Evolutionary conservation across 208 protist species (phyloP).

Genomic region (Wallacemonas sp.): DNA sequence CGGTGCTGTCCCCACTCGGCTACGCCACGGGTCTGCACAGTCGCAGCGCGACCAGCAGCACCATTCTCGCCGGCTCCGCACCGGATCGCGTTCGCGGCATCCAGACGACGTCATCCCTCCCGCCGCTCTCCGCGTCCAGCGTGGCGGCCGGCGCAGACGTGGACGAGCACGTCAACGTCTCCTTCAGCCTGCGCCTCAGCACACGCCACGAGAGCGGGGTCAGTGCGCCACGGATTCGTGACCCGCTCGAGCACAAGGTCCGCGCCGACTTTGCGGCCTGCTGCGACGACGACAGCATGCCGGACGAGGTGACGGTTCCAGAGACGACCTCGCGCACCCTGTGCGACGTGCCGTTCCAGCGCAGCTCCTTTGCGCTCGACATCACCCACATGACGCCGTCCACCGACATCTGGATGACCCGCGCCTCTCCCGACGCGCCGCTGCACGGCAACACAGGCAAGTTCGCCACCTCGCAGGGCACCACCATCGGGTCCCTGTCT

Average conservation of each 20-base stretch:
- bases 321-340: too few species aligned
- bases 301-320: too few species aligned
- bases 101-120: background rate
- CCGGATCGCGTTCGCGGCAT: background rate
- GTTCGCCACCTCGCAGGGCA: slow-evolving; percentile 5
- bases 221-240: background rate
- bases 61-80: background rate
- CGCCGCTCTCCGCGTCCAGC: background rate
- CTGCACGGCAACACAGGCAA: background rate
- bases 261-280: background rate
- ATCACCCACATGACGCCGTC: background rate
- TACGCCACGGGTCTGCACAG: too few species aligned
- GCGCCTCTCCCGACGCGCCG: too few species aligned
- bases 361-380: background rate
- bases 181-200: slow-evolving; percentile 2
- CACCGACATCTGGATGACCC: background rate
- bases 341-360: background rate
- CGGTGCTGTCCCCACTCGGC: too few species aligned
- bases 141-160: background rate
- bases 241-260: slow-evolving; percentile 11
- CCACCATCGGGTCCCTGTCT: background rate
- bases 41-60: background rate
- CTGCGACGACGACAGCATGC: background rate
- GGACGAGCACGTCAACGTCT: background rate
- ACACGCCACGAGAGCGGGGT: background rate